These are phyloP conservation scores for Neoboletus subvelutipes DNA, from an alignment of 768 basidiomycete species.

Conservation along the genomic window DNA sequence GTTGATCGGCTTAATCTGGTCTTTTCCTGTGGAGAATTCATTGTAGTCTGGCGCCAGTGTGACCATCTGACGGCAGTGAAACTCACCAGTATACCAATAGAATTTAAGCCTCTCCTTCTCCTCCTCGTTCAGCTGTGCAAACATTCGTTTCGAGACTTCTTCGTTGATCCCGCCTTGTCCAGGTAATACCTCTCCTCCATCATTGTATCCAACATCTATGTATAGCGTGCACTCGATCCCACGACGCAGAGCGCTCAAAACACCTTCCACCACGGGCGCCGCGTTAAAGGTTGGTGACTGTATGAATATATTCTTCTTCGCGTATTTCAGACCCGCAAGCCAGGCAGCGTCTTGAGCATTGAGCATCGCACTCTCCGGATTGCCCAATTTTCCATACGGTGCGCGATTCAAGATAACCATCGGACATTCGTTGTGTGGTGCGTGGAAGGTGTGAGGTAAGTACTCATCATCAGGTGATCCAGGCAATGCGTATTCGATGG, in stretches of 20 bases:
- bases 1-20: conserved; percentile 62
- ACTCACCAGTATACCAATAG: conserved; percentile 52
- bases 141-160: conserved; percentile 61
- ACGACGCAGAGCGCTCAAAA: conserved; percentile 58
- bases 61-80: neutral
- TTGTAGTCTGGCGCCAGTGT: neutral
- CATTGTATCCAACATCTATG: conserved; percentile 56
- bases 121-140: conserved; percentile 44
- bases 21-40: conserved; percentile 42
- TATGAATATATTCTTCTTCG: conserved; percentile 63
- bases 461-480: conserved; percentile 46
- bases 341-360: conserved; percentile 69
- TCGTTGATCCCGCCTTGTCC: conserved; percentile 75
- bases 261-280: conserved; percentile 54
- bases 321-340: conserved; percentile 62
- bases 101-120: conserved; percentile 48
- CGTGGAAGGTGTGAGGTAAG: conserved; percentile 60
- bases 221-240: conserved; percentile 62
- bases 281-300: conserved; percentile 77
- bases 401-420: conserved; percentile 66
- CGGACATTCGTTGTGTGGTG: conserved; percentile 55
- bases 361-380: conserved; percentile 38
- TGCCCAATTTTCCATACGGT: conserved; percentile 56
- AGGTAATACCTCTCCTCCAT: conserved; percentile 61
- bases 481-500: conserved; percentile 26